A percentile compares a stretch with the other conserved stretches of the same genome.
Evolutionary conservation across 495 filamentous ascomycete genomes (phyloP).

Genomic region (Penicillium soppii): DNA sequence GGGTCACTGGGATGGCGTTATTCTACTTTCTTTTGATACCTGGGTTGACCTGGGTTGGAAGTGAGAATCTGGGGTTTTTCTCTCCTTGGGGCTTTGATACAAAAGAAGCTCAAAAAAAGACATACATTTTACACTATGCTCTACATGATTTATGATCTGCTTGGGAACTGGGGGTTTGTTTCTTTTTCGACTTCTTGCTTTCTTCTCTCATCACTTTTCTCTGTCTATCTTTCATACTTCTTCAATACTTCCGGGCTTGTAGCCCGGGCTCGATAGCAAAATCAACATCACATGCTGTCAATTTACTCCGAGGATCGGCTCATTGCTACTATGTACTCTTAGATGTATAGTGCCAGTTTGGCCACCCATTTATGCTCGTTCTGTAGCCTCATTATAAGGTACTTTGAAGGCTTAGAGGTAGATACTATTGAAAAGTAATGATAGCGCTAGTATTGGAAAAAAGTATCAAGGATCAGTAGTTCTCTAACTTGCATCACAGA

Average conservation of each 20-base stretch:
- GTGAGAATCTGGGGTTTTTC: not conserved
- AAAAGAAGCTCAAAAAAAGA: conserved; percentile 9
- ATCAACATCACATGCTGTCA: not conserved
- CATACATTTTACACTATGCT: conserved; percentile 11
- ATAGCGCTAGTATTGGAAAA: too few relatives aligned
- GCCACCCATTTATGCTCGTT: too few relatives aligned
- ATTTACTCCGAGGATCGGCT: too few relatives aligned
- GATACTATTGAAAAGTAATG: too few relatives aligned
- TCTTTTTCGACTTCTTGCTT: not conserved
- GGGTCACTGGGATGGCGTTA: conserved; percentile 1
- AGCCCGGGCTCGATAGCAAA: too few relatives aligned
- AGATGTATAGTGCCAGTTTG: too few relatives aligned
- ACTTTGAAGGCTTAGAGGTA: too few relatives aligned
- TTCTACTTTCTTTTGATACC: not conserved
- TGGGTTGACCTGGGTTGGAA: not conserved
- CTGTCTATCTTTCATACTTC: not conserved
- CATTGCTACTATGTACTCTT: too few relatives aligned
- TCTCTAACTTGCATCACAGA: conserved; percentile 9
- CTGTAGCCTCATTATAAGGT: too few relatives aligned
- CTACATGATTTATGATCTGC: conserved; percentile 4
- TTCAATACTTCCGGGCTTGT: too few relatives aligned
- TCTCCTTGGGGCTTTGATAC: conserved; percentile 6
- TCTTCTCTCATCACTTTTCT: not conserved
- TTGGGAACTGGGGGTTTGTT: not conserved
- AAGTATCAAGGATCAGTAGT: too few relatives aligned